A percentile compares a stretch with the other conserved stretches of the same genome.
Conservation (phyloP, 768 basidiomycete species). For the Tulasnella sp. region DNA sequence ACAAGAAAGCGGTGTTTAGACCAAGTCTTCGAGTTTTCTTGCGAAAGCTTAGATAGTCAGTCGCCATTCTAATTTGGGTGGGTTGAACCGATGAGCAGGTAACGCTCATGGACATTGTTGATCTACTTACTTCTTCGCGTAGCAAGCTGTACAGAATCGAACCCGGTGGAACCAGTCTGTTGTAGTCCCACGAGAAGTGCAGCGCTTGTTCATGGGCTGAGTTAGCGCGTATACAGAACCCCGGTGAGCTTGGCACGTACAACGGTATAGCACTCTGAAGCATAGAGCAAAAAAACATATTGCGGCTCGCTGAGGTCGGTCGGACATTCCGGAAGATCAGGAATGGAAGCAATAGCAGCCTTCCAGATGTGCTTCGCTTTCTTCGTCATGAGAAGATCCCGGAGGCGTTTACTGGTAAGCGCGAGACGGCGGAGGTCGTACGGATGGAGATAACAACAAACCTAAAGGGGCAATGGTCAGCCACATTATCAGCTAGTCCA, state of each 20-base stretch:
- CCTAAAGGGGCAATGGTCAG: background rate
- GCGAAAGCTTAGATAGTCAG: no score
- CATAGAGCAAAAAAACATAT: conserved; percentile 26
- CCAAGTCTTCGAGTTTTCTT: no score
- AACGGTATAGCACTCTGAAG: background rate
- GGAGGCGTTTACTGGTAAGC: background rate
- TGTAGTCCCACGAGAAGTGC: background rate
- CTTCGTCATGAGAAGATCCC: conserved; percentile 6
- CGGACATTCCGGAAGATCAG: conserved; percentile 23
- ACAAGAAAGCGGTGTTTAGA: no score
- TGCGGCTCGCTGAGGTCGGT: conserved; percentile 24
- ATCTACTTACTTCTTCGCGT: background rate
- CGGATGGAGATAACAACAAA: conserved; percentile 15
- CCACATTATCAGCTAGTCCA: background rate
- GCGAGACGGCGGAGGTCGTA: conserved; percentile 22
- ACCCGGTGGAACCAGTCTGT: background rate
- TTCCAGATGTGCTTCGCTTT: conserved; percentile 14
- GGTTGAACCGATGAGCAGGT: background rate
- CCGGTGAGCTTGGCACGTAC: background rate
- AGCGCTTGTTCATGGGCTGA: background rate
- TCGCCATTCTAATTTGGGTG: background rate
- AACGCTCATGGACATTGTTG: background rate
- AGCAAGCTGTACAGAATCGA: background rate
- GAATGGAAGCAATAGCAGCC: background rate
- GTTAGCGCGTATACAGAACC: no score